phyloP scores from a whole-genome alignment of 371 early-diverging fungal species.

The Batkoa obscura region DNA sequence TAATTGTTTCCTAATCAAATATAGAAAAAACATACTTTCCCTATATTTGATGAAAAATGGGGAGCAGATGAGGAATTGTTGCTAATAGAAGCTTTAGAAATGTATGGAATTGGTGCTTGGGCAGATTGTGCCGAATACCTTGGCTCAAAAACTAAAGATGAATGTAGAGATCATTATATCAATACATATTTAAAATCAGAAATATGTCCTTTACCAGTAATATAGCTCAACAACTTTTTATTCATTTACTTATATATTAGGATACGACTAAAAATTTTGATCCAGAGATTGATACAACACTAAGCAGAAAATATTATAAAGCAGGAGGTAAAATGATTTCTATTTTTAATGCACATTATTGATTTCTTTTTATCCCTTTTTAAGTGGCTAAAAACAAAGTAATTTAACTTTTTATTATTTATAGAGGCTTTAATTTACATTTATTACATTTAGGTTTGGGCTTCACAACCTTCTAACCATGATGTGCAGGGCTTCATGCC shows the following conservation, averaged over 20 bases:
- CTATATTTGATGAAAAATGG: constrained; percentile 78
- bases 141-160: constrained; percentile 70
- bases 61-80: constrained; percentile 93
- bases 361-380: too few species aligned
- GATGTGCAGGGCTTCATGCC: constrained; percentile 97
- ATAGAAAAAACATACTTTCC: constrained; percentile 66
- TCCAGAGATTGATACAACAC: background rate
- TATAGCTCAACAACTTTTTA: background rate
- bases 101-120: constrained; percentile 96
- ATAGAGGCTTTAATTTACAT: too few species aligned
- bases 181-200: constrained; percentile 57
- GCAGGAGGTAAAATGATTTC: background rate
- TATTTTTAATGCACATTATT: background rate
- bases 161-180: constrained; percentile 84
- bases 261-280: background rate
- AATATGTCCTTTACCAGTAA: constrained; percentile 61
- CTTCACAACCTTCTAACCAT: constrained; percentile 68
- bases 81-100: constrained; percentile 79
- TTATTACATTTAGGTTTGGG: background rate
- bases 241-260: background rate
- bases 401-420: background rate
- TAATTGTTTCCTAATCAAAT: too few species aligned
- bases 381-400: background rate
- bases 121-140: constrained; percentile 83
- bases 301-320: background rate